These are phyloP conservation scores for Candida coquimbonensis DNA, from an alignment of 805 yeast species.

Conservation along the genomic window DNA sequence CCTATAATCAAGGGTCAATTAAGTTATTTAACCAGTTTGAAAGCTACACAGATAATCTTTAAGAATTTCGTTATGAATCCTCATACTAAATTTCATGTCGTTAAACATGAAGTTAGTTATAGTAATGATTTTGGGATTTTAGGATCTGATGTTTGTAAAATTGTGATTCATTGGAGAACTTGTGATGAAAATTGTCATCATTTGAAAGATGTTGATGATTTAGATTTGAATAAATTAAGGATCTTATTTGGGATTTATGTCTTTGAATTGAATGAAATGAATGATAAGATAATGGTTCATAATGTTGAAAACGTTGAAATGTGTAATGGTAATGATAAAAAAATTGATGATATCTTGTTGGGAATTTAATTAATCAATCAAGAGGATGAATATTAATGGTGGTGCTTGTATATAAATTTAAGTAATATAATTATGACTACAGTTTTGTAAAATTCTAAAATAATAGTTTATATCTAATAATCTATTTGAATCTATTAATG, in stretches of 20 bases:
- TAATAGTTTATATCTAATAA: neutral
- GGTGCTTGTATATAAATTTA: neutral
- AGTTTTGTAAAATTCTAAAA: neutral
- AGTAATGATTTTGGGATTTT: slow-evolving; percentile 7
- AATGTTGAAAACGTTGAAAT: slow-evolving; percentile 61
- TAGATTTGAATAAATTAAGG: neutral
- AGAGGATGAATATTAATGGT: neutral
- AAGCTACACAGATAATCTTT: slow-evolving; percentile 46
- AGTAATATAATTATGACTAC: neutral
- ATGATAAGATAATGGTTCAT: slow-evolving; percentile 50
- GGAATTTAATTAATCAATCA: neutral
- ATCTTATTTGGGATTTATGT: slow-evolving; percentile 47
- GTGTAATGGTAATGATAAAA: slow-evolving; percentile 32
- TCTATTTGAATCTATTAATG: neutral
- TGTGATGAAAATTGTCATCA: slow-evolving; percentile 47
- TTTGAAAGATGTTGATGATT: slow-evolving; percentile 17
- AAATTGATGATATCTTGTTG: slow-evolving; percentile 5
- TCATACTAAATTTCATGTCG: slow-evolving; percentile 45
- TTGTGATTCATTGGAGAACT: slow-evolving; percentile 51
- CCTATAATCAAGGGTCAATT: slow-evolving; percentile 51
- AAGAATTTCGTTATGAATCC: slow-evolving; percentile 50
- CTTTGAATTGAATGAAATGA: slow-evolving; percentile 52
- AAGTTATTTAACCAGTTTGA: slow-evolving; percentile 49
- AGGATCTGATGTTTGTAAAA: slow-evolving; percentile 32
- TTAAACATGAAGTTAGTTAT: slow-evolving; percentile 11